These are phyloP conservation scores for Mucor lusitanicus DNA, from an alignment of 371 early-diverging fungal genomes.

Conservation along the genomic window DNA sequence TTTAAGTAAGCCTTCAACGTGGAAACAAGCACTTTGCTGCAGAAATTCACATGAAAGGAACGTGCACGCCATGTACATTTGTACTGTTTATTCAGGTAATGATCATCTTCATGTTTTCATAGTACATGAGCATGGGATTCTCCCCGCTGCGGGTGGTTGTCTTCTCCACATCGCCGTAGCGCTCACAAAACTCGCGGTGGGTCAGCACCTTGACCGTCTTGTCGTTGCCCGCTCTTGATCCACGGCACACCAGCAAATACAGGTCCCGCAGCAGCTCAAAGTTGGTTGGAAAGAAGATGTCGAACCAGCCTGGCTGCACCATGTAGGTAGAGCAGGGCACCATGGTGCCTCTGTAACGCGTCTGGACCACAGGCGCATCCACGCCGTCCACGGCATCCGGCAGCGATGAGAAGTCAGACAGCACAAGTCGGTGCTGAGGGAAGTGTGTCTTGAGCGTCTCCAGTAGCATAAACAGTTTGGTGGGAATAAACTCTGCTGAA, in stretches of 20 bases:
- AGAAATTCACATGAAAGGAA: background rate
- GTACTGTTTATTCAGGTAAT: conserved; percentile 7
- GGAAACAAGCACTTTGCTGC: background rate
- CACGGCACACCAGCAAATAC: conserved; percentile 62
- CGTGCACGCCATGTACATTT: background rate
- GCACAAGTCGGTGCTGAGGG: conserved; percentile 78
- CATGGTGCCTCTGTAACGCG: conserved; percentile 78
- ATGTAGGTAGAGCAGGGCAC: conserved; percentile 88
- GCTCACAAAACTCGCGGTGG: conserved; percentile 72
- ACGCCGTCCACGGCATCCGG: conserved; percentile 75
- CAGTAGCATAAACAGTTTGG: conserved; percentile 68
- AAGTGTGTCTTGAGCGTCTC: conserved; percentile 70
- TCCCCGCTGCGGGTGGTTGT: conserved; percentile 81
- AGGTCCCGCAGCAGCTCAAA: conserved; percentile 78
- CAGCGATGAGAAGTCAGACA: conserved; percentile 80
- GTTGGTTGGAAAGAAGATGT: conserved; percentile 95
- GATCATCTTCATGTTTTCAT: conserved; percentile 88
- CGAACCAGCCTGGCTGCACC: conserved; percentile 93
- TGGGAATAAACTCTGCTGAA: conserved; percentile 83
- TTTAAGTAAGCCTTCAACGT: conserved; percentile 7
- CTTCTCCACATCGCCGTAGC: conserved; percentile 69
- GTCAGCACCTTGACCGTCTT: conserved; percentile 57
- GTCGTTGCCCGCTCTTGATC: conserved; percentile 28
- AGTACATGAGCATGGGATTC: conserved; percentile 93
- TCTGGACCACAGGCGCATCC: conserved; percentile 90